phyloP scores from a whole-genome alignment of 176 grass and related monocot species.

The Metroxylon sagu region DNA sequence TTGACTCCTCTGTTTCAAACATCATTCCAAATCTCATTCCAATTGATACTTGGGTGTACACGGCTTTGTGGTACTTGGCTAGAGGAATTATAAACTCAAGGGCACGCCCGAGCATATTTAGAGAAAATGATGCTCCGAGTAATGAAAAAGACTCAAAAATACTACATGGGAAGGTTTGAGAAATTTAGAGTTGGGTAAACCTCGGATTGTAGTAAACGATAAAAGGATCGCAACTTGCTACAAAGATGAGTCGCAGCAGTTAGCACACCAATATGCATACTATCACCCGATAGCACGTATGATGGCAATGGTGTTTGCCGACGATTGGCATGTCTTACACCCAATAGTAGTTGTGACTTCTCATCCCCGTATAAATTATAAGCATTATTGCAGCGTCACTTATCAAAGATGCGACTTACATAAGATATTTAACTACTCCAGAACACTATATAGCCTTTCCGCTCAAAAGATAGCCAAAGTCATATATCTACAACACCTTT shows the following conservation, averaged over 20 bases:
- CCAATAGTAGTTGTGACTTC: slow-evolving; percentile 88
- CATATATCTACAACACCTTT: too few relatives aligned
- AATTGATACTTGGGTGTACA: slow-evolving; percentile 67
- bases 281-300: slow-evolving; percentile 86
- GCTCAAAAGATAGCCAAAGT: too few relatives aligned
- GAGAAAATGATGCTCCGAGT: background rate
- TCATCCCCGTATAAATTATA: slow-evolving; percentile 49
- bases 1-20: slow-evolving; percentile 97
- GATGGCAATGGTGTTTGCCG: slow-evolving; percentile 57
- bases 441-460: too few relatives aligned
- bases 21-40: slow-evolving; percentile 97
- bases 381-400: background rate
- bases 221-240: slow-evolving; percentile 64
- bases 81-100: slow-evolving; percentile 85
- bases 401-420: too few relatives aligned
- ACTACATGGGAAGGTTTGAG: too few relatives aligned
- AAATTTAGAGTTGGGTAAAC: slow-evolving; percentile 8
- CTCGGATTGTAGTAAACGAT: slow-evolving; percentile 96
- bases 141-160: slow-evolving; percentile 7
- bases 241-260: slow-evolving; percentile 94
- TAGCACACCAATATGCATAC: slow-evolving; percentile 96
- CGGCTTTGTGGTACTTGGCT: slow-evolving; percentile 65
- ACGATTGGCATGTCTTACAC: slow-evolving; percentile 56
- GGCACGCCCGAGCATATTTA: slow-evolving; percentile 46
- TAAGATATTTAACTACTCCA: too few relatives aligned